Percentiles rank a stretch among this genome's conserved stretches.
These are phyloP conservation scores for Oryza rufipogon DNA, from an alignment of 176 grass and related monocot species.

Conservation along the genomic window DNA sequence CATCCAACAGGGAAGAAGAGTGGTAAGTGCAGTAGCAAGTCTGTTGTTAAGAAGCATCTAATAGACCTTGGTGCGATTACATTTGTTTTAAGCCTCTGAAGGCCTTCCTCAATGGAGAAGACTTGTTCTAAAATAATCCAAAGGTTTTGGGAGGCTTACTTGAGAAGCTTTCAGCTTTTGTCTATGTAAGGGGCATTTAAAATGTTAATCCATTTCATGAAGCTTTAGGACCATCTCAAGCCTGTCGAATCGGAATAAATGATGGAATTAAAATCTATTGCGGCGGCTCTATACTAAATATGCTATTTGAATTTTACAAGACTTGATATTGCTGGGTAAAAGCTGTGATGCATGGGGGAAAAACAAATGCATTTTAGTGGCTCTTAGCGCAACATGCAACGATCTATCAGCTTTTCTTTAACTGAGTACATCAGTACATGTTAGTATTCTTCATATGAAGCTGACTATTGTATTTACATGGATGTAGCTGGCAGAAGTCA, in stretches of 20 bases:
- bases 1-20: conserved; percentile 55
- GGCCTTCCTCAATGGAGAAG: background rate
- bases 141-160: background rate
- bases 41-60: conserved; percentile 19
- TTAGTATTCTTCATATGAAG: conserved; percentile 19
- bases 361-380: background rate
- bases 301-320: background rate
- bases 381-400: background rate
- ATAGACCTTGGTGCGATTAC: background rate
- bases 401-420: conserved; percentile 7
- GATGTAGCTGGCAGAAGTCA: conserved; percentile 49
- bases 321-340: background rate
- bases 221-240: background rate
- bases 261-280: background rate
- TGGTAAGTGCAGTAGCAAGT: conserved; percentile 54
- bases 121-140: background rate
- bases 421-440: background rate
- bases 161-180: conserved; percentile 19
- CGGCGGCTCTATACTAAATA: background rate
- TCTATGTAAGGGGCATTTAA: background rate
- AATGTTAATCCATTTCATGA: background rate
- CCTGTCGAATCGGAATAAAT: background rate
- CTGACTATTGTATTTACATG: conserved; percentile 32
- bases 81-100: conserved; percentile 14
- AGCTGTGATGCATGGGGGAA: background rate